Conservation (phyloP, 495 filamentous ascomycete genomes). For the Penicillium egyptiacum region DNA sequence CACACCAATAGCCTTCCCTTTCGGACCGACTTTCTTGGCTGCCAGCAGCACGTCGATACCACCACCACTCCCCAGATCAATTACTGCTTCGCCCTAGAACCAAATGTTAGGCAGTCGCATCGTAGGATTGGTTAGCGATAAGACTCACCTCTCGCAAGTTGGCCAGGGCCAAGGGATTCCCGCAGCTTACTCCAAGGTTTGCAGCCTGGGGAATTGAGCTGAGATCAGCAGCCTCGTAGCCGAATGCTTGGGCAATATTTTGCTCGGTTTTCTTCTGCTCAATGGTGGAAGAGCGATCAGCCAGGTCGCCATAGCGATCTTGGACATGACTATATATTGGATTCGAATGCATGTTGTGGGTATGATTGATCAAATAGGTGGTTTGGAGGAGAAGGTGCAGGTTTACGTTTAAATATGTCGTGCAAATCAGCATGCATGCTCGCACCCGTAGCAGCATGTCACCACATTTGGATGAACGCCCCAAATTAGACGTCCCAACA, state of each 20-base stretch:
- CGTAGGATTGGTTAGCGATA: background rate
- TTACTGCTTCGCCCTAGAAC: constrained; percentile 57
- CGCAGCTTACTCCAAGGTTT: constrained; percentile 67
- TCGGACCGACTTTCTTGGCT: constrained; percentile 52
- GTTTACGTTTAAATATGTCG: background rate
- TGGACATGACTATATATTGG: constrained; percentile 18
- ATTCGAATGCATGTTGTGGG: background rate
- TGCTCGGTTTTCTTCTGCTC: constrained; percentile 27
- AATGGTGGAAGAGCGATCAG: constrained; percentile 2
- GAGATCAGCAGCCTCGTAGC: constrained; percentile 58
- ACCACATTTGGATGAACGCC: background rate
- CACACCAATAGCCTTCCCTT: constrained; percentile 59
- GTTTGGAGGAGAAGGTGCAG: background rate
- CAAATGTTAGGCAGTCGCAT: background rate
- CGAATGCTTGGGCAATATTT: constrained; percentile 58
- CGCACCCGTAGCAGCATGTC: background rate
- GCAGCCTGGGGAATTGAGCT: constrained; percentile 52
- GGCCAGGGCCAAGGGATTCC: constrained; percentile 60
- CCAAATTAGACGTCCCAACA: background rate
- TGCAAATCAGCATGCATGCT: background rate
- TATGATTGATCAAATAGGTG: background rate
- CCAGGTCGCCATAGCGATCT: constrained; percentile 18
- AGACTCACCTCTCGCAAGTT: constrained; percentile 48
- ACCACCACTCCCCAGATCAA: constrained; percentile 63
- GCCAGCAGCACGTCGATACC: constrained; percentile 67